Evolutionary conservation across 2,329 filamentous ascomycete genomes (phyloP).

Genomic region (Drechslerella coelobrocha): DNA sequence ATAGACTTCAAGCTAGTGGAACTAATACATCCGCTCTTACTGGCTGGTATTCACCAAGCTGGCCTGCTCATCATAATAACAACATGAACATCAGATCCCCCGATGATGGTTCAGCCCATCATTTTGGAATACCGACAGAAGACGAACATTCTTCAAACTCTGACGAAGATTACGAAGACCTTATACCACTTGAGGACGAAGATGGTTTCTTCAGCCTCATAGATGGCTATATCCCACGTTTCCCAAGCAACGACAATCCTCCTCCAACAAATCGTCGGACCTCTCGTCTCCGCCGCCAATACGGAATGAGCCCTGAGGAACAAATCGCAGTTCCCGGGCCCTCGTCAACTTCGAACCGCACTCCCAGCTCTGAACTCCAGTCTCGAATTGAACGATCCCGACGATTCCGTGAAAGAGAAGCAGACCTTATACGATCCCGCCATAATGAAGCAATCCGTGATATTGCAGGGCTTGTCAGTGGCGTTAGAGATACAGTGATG

Average conservation of each 20-base stretch:
- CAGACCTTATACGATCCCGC: slow-evolving; percentile 17
- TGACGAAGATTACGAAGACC: slow-evolving; percentile 42
- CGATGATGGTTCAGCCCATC: slow-evolving; percentile 8
- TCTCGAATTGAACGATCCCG: slow-evolving; percentile 27
- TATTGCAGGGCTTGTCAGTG: slow-evolving; percentile 31
- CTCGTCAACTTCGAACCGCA: not conserved
- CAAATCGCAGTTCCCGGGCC: not conserved
- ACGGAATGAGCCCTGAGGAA: slow-evolving; percentile 14
- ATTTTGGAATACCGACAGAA: slow-evolving; percentile 24
- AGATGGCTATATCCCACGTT: slow-evolving; percentile 26
- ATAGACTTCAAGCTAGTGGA: not conserved
- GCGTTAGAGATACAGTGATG: slow-evolving; percentile 29
- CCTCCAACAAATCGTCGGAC: slow-evolving; percentile 15
- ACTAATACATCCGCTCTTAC: not conserved
- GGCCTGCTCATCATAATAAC: slow-evolving; percentile 12
- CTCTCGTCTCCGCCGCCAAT: slow-evolving; percentile 26
- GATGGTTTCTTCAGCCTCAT: slow-evolving; percentile 31
- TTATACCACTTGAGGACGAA: slow-evolving; percentile 27
- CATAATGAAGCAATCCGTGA: slow-evolving; percentile 42
- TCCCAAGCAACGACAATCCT: slow-evolving; percentile 8
- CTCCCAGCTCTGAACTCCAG: slow-evolving; percentile 5
- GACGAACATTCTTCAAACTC: slow-evolving; percentile 42
- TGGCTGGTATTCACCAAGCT: slow-evolving; percentile 20
- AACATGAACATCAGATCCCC: slow-evolving; percentile 18
- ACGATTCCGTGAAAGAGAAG: slow-evolving; percentile 33